Evolutionary conservation across 2,329 filamentous ascomycete genomes (phyloP).

Genomic region (Aspergillus texensis): DNA sequence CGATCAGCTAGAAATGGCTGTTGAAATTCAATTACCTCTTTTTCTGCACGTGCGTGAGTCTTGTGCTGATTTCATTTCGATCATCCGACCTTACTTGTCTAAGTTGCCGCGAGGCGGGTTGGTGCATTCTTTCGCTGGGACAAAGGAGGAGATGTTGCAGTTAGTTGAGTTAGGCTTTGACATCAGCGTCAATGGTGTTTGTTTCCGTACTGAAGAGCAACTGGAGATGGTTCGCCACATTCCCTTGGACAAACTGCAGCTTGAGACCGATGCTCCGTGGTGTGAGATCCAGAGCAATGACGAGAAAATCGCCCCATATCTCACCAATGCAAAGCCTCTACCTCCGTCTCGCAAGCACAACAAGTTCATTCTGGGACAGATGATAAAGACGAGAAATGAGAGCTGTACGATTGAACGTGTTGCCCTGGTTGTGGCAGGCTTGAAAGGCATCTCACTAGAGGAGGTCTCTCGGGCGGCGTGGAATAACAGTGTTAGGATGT

Average conservation of each 20-base stretch:
- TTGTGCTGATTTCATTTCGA: slow-evolving; percentile 47
- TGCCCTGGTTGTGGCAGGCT: slow-evolving; percentile 51
- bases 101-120: slow-evolving; percentile 58
- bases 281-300: slow-evolving; percentile 46
- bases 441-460: slow-evolving; percentile 48
- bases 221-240: slow-evolving; percentile 48
- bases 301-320: slow-evolving; percentile 44
- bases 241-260: slow-evolving; percentile 46
- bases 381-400: slow-evolving; percentile 55
- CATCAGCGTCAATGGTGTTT: slow-evolving; percentile 55
- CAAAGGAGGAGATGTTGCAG: slow-evolving; percentile 49
- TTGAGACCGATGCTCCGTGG: slow-evolving; percentile 56
- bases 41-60: slow-evolving; percentile 44
- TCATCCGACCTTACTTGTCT: slow-evolving; percentile 45
- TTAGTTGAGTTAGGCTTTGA: slow-evolving; percentile 44
- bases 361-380: slow-evolving; percentile 49
- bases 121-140: slow-evolving; percentile 89
- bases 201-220: slow-evolving; percentile 43
- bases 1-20: slow-evolving; percentile 46
- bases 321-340: slow-evolving; percentile 41
- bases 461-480: slow-evolving; percentile 47
- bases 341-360: slow-evolving; percentile 53
- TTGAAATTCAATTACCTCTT: slow-evolving; percentile 36
- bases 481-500: slow-evolving; percentile 41
- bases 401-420: slow-evolving; percentile 54